These are phyloP conservation scores for Kewa caespitosa DNA, from an alignment of 179 eudicot species.

Conservation along the genomic window DNA sequence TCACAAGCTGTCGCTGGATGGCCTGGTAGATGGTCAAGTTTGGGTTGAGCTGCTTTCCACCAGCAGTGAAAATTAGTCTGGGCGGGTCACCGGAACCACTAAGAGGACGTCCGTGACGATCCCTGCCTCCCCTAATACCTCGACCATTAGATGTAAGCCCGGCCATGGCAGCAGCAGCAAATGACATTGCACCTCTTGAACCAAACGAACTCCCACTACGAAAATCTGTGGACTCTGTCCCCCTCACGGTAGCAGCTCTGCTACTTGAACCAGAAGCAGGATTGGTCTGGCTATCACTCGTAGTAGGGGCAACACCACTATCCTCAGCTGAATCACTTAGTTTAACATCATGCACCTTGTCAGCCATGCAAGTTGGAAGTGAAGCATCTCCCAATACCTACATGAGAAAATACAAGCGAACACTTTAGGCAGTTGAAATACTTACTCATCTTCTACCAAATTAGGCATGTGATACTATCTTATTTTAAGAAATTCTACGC, in stretches of 20 bases:
- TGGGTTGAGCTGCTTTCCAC: conserved; percentile 83
- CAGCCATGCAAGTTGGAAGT: conserved; percentile 65
- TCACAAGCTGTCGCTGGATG: conserved; percentile 79
- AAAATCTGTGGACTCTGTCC: conserved; percentile 58
- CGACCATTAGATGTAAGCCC: conserved; percentile 88
- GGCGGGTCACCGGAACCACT: conserved; percentile 63
- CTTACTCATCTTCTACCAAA: background rate
- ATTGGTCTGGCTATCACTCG: conserved; percentile 62
- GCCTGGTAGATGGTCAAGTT: conserved; percentile 96
- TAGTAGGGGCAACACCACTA: conserved; percentile 44
- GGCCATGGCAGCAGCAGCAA: conserved; percentile 99
- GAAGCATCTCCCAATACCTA: conserved; percentile 74
- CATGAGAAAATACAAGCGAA: background rate
- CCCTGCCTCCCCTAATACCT: conserved; percentile 74
- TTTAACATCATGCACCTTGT: conserved; percentile 85
- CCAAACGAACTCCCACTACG: conserved; percentile 66
- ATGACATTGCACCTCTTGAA: conserved; percentile 97
- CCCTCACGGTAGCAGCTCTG: conserved; percentile 54
- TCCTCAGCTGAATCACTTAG: conserved; percentile 74
- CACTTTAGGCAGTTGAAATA: conserved; percentile 10
- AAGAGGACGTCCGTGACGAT: conserved; percentile 68
- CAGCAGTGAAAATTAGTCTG: conserved; percentile 72
- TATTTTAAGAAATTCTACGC: too few species aligned
- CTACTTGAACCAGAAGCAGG: conserved; percentile 71
- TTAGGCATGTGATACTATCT: too few species aligned